These are phyloP conservation scores for Macrolepiota fuliginosa DNA, from an alignment of 768 basidiomycete genomes.

Conservation along the genomic window DNA sequence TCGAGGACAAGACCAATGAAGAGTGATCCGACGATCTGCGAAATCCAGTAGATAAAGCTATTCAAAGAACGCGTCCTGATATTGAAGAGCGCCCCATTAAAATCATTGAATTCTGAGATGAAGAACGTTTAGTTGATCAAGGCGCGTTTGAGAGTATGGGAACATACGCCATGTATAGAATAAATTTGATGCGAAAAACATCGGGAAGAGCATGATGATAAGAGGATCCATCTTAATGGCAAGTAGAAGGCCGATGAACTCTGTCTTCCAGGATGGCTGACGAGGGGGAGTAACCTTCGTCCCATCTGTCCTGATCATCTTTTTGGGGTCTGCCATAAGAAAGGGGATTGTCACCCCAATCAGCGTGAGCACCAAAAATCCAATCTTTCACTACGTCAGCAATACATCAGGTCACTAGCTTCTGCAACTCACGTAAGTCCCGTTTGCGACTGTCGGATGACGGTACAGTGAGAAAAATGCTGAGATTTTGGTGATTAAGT, in stretches of 20 bases:
- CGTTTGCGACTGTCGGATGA: slow-evolving; percentile 51
- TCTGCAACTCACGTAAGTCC: slow-evolving; percentile 63
- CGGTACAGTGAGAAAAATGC: neutral
- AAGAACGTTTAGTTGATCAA: slow-evolving; percentile 1
- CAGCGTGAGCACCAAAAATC: slow-evolving; percentile 68
- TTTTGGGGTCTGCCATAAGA: slow-evolving; percentile 68
- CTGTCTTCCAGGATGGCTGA: slow-evolving; percentile 77
- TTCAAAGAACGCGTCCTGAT: slow-evolving; percentile 78
- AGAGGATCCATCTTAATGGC: slow-evolving; percentile 68
- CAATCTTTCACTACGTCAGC: slow-evolving; percentile 47
- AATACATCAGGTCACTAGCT: neutral
- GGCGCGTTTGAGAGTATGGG: neutral
- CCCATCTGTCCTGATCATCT: slow-evolving; percentile 75
- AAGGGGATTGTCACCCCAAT: slow-evolving; percentile 68
- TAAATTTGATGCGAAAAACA: slow-evolving; percentile 85
- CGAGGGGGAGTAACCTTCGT: slow-evolving; percentile 59
- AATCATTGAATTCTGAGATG: slow-evolving; percentile 72
- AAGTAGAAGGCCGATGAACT: slow-evolving; percentile 67
- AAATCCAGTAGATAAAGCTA: slow-evolving; percentile 75
- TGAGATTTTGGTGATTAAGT: neutral
- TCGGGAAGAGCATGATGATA: slow-evolving; percentile 76
- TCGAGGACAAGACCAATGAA: slow-evolving; percentile 72
- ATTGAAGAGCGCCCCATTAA: slow-evolving; percentile 76
- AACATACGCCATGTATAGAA: slow-evolving; percentile 84
- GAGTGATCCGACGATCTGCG: slow-evolving; percentile 76